Evolutionary conservation across 768 basidiomycete species (phyloP), one percentile per base, ranked within the genome.

Genomic region (Xanthoconium purpureum): DNA sequence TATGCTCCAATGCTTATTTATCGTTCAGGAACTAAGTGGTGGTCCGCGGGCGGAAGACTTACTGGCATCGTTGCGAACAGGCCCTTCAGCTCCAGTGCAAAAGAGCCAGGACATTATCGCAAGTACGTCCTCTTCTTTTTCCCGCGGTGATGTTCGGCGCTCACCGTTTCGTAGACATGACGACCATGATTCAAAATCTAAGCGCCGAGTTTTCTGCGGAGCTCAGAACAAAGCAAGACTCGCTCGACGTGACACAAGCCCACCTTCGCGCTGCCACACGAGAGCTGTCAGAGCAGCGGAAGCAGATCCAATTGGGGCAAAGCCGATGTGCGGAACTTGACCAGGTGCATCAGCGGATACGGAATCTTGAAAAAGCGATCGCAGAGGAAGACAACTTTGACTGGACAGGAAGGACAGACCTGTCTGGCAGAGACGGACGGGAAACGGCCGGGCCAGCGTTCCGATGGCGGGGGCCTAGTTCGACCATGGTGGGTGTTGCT

Each of bases 261-360:
- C 88, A 94, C 61, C 83, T 99, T 12, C 88, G 90, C 29, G 87
- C 88, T 13, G 90, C 94, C 1, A 98, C 96, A 3, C 87, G 90
- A 52, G 88, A 93, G 62, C 84, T 99, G 20, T 87, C 94, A 1
- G 91, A 94, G 62, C 91, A 94, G 68, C 87, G 97, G 44, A 88
- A 87, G 64, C 88, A 92, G 63, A 86, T 96, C 37, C 83, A 87
- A 60, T 63, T 76, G 6, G 90, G 90, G 84, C 89, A 94, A 69
- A 66, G 73, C 1, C 80, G 83, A 37, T 87, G 89, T 56, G 80
- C 78, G 10, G 89, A 94, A 69, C 79, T 94, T 12, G 95, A 97
- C 61, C 85, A 91, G 61, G 77, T 89, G 33, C 81, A 79, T 40
- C 92, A 94, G 65, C 84, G 91, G 13, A 80, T 89, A 47, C 83